A percentile compares a stretch with the other conserved stretches of the same genome.
These are phyloP conservation scores for Penicillium tannophilum DNA, from an alignment of 495 filamentous ascomycete species.

Conservation along the genomic window DNA sequence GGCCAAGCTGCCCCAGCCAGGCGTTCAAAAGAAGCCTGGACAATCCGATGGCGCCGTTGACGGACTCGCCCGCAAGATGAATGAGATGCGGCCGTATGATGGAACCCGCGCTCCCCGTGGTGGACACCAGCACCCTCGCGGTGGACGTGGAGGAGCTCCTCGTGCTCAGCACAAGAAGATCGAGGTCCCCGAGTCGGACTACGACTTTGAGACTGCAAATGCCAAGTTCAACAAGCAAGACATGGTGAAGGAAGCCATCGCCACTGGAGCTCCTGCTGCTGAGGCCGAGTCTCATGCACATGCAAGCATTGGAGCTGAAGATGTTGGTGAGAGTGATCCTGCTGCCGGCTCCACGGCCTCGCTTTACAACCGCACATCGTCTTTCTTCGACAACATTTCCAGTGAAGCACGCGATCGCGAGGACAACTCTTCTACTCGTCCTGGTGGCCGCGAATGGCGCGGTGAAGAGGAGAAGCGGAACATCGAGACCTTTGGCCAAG, in stretches of 20 bases:
- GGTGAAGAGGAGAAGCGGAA: constrained; percentile 93
- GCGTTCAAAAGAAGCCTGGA: constrained; percentile 45
- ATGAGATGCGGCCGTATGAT: constrained; percentile 77
- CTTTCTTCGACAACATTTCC: constrained; percentile 98
- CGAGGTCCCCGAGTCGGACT: constrained; percentile 86
- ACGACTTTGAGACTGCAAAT: constrained; percentile 90
- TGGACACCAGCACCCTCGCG: constrained; percentile 50
- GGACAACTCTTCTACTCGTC: constrained; percentile 63
- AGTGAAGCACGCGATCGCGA: constrained; percentile 91
- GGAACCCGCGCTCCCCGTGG: constrained; percentile 52
- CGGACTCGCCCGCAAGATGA: constrained; percentile 79
- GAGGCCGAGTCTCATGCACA: constrained; percentile 50
- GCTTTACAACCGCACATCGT: constrained; percentile 76
- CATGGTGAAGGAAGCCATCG: constrained; percentile 86
- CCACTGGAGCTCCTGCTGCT: constrained; percentile 66
- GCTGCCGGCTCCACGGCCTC: constrained; percentile 16
- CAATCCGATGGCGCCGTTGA: constrained; percentile 62
- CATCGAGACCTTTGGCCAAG: constrained; percentile 98
- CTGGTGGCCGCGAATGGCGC: constrained; percentile 87
- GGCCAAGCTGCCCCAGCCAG: constrained; percentile 69
- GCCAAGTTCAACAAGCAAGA: constrained; percentile 99
- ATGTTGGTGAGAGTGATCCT: constrained; percentile 39
- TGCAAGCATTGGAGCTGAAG: constrained; percentile 30
- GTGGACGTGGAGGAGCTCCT: constrained; percentile 56
- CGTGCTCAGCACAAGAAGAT: constrained; percentile 65